These are phyloP conservation scores for Tieghemiomyces parasiticus DNA, from an alignment of 192 early-diverging fungal genomes.

Conservation along the genomic window DNA sequence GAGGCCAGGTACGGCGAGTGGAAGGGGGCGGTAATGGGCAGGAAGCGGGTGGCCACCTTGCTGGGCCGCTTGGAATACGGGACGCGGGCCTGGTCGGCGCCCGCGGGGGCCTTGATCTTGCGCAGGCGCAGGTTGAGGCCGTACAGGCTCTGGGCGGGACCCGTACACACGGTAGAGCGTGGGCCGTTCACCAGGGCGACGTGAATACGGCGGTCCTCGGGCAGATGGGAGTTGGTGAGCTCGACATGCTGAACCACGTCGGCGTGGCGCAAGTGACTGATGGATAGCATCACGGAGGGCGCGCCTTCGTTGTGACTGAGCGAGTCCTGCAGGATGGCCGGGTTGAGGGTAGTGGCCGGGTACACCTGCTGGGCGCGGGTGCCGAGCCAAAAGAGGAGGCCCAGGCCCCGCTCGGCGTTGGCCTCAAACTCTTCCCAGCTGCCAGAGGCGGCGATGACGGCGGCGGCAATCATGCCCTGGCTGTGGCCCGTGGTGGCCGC, in stretches of 20 bases:
- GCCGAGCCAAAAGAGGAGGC: constrained; percentile 70
- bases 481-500: constrained; percentile 75
- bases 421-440: constrained; percentile 62
- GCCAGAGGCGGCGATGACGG: constrained; percentile 61
- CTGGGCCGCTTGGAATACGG: constrained; percentile 81
- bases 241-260: constrained; percentile 78
- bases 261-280: constrained; percentile 63
- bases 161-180: constrained; percentile 76
- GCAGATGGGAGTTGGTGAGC: constrained; percentile 73
- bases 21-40: constrained; percentile 87
- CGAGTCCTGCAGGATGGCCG: constrained; percentile 80
- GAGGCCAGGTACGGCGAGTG: constrained; percentile 64
- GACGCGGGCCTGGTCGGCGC: constrained; percentile 75
- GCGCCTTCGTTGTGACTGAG: constrained; percentile 78
- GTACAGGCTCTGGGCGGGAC: constrained; percentile 80
- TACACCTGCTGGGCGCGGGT: constrained; percentile 63
- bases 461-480: constrained; percentile 78
- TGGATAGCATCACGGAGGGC: constrained; percentile 83
- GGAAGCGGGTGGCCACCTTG: constrained; percentile 80
- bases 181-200: constrained; percentile 86
- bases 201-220: constrained; percentile 65
- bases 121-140: constrained; percentile 82
- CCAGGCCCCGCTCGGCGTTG: constrained; percentile 64
- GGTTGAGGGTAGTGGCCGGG: constrained; percentile 67
- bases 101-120: constrained; percentile 77